Evolutionary conservation across 306 rosid species (phyloP).

Genomic region (Oxytropis ochrocephala): DNA sequence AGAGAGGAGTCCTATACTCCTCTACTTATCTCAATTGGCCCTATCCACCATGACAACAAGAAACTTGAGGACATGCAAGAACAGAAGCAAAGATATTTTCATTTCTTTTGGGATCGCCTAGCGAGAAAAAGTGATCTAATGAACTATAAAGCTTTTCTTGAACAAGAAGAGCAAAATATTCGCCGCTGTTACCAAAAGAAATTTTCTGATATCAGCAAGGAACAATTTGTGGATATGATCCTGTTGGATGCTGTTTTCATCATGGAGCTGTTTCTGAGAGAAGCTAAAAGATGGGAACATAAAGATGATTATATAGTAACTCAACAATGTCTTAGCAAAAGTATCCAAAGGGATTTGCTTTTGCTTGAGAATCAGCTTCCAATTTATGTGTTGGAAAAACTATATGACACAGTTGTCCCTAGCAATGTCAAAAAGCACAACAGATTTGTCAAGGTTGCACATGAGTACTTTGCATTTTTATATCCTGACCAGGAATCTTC

Average conservation of each 20-base stretch:
- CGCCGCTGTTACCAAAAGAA: conserved; percentile 14
- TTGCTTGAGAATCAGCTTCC: conserved; percentile 59
- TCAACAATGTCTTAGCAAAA: conserved; percentile 38
- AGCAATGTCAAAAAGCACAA: neutral
- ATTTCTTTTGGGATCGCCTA: conserved; percentile 20
- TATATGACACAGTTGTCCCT: conserved; percentile 19
- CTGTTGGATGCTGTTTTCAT: conserved; percentile 28
- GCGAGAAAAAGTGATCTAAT: neutral
- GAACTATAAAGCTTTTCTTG: neutral
- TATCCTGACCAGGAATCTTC: neutral
- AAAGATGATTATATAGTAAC: conserved; percentile 21
- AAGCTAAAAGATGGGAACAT: neutral
- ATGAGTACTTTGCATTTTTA: conserved; percentile 8
- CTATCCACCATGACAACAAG: conserved; percentile 20
- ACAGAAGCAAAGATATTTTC: conserved; percentile 13
- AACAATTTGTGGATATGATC: conserved; percentile 19
- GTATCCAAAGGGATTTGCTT: conserved; percentile 30
- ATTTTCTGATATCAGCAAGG: neutral
- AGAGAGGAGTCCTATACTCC: conserved; percentile 33
- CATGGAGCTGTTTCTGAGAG: conserved; percentile 33
- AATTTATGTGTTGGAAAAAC: conserved; percentile 12
- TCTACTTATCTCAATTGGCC: conserved; percentile 46
- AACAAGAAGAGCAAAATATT: neutral
- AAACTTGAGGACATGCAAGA: conserved; percentile 28
- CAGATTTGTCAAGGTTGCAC: conserved; percentile 16